These are phyloP conservation scores for Tylopilus vinaceipallidus DNA, from an alignment of 768 basidiomycete species.

Conservation along the genomic window DNA sequence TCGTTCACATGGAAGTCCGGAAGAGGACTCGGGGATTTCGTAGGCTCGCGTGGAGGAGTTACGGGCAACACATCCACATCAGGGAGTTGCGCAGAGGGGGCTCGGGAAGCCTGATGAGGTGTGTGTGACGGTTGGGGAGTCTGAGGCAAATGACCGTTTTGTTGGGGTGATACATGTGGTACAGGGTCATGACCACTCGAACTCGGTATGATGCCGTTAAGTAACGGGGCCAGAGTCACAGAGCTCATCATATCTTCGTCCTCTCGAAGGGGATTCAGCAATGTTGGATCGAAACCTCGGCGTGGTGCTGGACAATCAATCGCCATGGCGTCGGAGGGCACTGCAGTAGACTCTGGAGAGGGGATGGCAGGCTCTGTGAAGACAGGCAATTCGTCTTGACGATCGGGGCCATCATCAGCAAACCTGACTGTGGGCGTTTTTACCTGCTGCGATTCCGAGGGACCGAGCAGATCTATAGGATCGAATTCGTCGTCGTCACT, in stretches of 20 bases:
- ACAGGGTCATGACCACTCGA: neutral
- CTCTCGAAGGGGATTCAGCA: constrained; percentile 52
- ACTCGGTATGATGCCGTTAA: constrained; percentile 21
- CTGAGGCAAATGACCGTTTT: constrained; percentile 9
- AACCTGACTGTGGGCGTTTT: constrained; percentile 49
- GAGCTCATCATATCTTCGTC: constrained; percentile 26
- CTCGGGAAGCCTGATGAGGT: constrained; percentile 4
- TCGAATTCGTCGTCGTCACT: constrained; percentile 50
- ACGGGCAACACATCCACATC: constrained; percentile 23
- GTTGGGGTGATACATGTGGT: constrained; percentile 7
- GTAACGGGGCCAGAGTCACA: constrained; percentile 22
- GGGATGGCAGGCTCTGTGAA: constrained; percentile 4
- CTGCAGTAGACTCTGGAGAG: too few species aligned
- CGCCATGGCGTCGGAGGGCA: constrained; percentile 31
- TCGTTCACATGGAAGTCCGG: constrained; percentile 76
- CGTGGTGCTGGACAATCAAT: constrained; percentile 36
- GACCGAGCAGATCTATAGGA: constrained; percentile 41
- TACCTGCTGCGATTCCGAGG: constrained; percentile 32
- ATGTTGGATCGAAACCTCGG: constrained; percentile 48
- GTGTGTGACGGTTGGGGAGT: constrained; percentile 6
- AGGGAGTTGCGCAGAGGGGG: constrained; percentile 2
- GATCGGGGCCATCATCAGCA: constrained; percentile 32
- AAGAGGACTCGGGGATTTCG: constrained; percentile 64
- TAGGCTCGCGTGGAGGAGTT: constrained; percentile 38
- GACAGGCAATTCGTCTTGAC: constrained; percentile 15